A percentile compares a stretch with the other conserved stretches of the same genome.
phyloP scores from a whole-genome alignment of 768 basidiomycete species.

The Podaxis mareebaensis region DNA sequence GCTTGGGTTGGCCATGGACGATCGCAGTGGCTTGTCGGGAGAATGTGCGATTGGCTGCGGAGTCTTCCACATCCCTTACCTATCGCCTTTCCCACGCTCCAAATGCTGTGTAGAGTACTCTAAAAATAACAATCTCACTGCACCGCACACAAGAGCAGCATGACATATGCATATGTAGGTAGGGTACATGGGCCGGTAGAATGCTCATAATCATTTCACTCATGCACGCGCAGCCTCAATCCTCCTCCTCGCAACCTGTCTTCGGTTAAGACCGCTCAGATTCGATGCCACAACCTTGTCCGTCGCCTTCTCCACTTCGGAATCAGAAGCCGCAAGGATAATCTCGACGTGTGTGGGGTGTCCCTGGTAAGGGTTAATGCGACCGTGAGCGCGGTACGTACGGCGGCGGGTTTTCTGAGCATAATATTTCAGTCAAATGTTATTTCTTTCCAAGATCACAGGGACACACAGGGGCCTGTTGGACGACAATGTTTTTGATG shows the following conservation, averaged over 20 bases:
- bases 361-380: conserved; percentile 99
- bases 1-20: conserved; percentile 30
- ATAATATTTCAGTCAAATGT: conserved; percentile 11
- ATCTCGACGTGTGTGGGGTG: conserved; percentile 97
- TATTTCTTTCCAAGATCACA: not conserved
- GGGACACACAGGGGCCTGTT: conserved; percentile 91
- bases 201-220: conserved; percentile 16
- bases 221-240: conserved; percentile 80
- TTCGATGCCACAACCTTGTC: conserved; percentile 63
- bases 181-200: not conserved
- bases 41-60: conserved; percentile 4
- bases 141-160: not conserved
- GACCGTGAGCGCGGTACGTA: conserved; percentile 97
- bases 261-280: conserved; percentile 74
- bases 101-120: conserved; percentile 11
- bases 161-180: not conserved
- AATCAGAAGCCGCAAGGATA: conserved; percentile 78
- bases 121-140: not conserved
- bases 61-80: not conserved
- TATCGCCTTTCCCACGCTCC: conserved; percentile 13
- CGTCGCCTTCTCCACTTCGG: conserved; percentile 90
- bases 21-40: not conserved
- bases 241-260: conserved; percentile 84
- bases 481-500: conserved; percentile 97
- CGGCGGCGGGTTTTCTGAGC: conserved; percentile 96